A percentile compares a stretch with the other conserved stretches of the same genome.
These are phyloP conservation scores for Yamadazyma sp. DNA, from an alignment of 1,139 yeast species.

Conservation along the genomic window DNA sequence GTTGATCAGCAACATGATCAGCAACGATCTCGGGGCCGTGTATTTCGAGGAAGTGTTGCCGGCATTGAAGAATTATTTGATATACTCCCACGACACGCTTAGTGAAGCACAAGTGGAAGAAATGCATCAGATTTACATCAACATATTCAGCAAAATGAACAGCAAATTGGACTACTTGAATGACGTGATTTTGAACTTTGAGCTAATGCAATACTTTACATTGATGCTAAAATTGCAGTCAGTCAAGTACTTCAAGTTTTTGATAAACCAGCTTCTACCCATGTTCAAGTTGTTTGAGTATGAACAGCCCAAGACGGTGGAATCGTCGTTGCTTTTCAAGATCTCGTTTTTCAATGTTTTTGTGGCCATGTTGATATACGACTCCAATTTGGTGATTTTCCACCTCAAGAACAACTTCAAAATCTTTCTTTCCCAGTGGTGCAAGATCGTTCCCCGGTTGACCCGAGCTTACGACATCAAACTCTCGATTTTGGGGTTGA, in stretches of 20 bases:
- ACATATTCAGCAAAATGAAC: conserved; percentile 23
- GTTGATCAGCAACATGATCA: conserved; percentile 50
- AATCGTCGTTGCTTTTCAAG: conserved; percentile 30
- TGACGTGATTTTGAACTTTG: conserved; percentile 53
- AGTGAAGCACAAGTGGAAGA: conserved; percentile 2
- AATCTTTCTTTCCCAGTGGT: conserved; percentile 70
- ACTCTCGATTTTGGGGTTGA: conserved; percentile 65
- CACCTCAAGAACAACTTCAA: conserved; percentile 49
- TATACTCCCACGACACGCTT: conserved; percentile 60
- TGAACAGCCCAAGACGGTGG: not conserved
- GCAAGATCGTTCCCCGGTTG: conserved; percentile 53
- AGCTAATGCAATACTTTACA: conserved; percentile 55
- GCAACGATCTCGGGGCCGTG: conserved; percentile 54
- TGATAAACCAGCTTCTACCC: conserved; percentile 8
- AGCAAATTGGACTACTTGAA: conserved; percentile 40
- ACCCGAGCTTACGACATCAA: conserved; percentile 83
- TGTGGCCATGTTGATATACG: conserved; percentile 63
- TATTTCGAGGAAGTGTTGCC: conserved; percentile 79
- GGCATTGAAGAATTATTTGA: conserved; percentile 71
- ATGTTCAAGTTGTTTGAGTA: conserved; percentile 6
- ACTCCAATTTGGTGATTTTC: conserved; percentile 54
- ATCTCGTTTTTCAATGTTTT: conserved; percentile 67
- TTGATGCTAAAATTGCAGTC: conserved; percentile 42
- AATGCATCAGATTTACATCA: conserved; percentile 8
- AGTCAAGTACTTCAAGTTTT: conserved; percentile 12